A percentile compares a stretch with the other conserved stretches of the same genome.
phyloP scores from a whole-genome alignment of 2,329 filamentous ascomycete species.

The Magnaporthiopsis rhizophila region DNA sequence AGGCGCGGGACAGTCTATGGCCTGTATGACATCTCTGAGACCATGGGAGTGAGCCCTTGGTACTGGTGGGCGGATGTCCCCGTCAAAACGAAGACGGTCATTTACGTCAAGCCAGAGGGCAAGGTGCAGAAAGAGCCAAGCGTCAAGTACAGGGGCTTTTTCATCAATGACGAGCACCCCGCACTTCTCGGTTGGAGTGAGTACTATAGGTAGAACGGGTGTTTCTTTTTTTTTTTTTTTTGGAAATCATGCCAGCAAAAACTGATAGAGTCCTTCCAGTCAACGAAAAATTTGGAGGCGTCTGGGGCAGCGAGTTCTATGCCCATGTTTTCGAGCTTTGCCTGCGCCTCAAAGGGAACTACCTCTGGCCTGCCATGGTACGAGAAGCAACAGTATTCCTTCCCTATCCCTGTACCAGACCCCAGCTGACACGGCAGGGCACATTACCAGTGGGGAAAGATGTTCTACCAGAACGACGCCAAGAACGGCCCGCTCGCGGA shows the following conservation, averaged over 20 bases:
- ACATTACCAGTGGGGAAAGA: slow-evolving; percentile 36
- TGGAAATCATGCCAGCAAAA: neutral
- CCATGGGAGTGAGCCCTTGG: slow-evolving; percentile 54
- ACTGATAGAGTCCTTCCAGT: neutral
- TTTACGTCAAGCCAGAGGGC: slow-evolving; percentile 25
- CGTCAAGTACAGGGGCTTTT: slow-evolving; percentile 51
- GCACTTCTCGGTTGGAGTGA: slow-evolving; percentile 42
- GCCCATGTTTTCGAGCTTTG: slow-evolving; percentile 47
- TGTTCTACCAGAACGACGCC: slow-evolving; percentile 48
- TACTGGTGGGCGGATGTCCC: slow-evolving; percentile 49
- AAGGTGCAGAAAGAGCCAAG: slow-evolving; percentile 41
- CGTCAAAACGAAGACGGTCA: slow-evolving; percentile 34
- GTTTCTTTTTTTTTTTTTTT: no score
- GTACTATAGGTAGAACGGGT: neutral
- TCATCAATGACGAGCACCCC: slow-evolving; percentile 53
- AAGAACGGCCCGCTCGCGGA: slow-evolving; percentile 44
- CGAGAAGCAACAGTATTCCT: neutral
- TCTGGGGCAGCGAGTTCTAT: slow-evolving; percentile 42
- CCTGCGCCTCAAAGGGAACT: slow-evolving; percentile 46
- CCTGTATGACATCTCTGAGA: slow-evolving; percentile 48
- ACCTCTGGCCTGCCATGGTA: slow-evolving; percentile 47
- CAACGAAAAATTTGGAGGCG: slow-evolving; percentile 16
- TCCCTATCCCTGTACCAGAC: neutral
- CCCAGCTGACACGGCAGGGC: neutral
- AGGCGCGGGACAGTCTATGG: slow-evolving; percentile 49